These are phyloP conservation scores for Xerocomus minutiporus DNA, from an alignment of 1,284 basidiomycete species.

Conservation along the genomic window DNA sequence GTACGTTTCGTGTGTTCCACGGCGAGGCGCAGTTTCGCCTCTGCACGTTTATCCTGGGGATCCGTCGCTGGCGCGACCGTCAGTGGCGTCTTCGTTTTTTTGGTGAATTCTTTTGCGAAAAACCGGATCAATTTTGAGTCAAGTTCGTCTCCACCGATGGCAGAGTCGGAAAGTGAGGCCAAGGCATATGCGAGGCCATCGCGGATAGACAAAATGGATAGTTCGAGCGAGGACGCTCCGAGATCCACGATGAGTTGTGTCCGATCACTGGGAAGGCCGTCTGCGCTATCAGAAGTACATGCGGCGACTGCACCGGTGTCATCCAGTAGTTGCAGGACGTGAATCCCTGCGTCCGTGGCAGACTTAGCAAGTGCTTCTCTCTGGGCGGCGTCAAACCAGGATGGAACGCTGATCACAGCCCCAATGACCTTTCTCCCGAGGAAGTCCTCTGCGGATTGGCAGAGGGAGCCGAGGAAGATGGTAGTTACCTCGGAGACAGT, in stretches of 20 bases:
- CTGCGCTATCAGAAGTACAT: conserved; percentile 46
- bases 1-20: conserved; percentile 96
- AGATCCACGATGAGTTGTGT: conserved; percentile 72
- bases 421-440: conserved; percentile 80
- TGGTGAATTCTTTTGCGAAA: conserved; percentile 96
- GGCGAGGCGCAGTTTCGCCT: conserved; percentile 89
- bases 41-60: conserved; percentile 77
- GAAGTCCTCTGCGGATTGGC: conserved; percentile 90
- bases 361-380: conserved; percentile 70
- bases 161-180: conserved; percentile 43
- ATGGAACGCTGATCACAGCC: conserved; percentile 82
- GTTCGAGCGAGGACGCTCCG: conserved; percentile 59
- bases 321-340: conserved; percentile 81
- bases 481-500: conserved; percentile 83
- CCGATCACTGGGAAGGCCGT: conserved; percentile 49
- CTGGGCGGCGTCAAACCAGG: conserved; percentile 70
- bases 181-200: conserved; percentile 62
- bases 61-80: conserved; percentile 56
- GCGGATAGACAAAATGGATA: conserved; percentile 62
- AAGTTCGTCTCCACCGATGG: conserved; percentile 59
- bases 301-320: conserved; percentile 78
- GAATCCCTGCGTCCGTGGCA: conserved; percentile 77
- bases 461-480: conserved; percentile 82
- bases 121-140: conserved; percentile 84
- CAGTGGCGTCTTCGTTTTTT: conserved; percentile 87